phyloP scores from a whole-genome alignment of 2,329 filamentous ascomycete species.

The Cladosporium sp. region DNA sequence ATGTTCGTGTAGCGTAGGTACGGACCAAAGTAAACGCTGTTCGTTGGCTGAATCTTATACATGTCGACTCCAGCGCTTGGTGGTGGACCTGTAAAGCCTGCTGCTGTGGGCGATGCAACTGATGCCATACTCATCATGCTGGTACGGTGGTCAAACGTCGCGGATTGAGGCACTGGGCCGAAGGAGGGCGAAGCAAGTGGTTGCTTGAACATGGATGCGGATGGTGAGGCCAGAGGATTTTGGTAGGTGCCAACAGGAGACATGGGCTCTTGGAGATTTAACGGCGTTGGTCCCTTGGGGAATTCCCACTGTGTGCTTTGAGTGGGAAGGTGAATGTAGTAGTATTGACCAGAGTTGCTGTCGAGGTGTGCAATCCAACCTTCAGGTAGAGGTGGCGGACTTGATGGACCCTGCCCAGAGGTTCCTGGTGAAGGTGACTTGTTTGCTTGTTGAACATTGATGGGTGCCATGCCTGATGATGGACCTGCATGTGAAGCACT shows the following conservation, averaged over 20 bases:
- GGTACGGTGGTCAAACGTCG: constrained; percentile 70
- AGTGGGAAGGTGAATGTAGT: constrained; percentile 94
- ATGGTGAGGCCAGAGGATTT: constrained; percentile 49
- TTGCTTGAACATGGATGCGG: constrained; percentile 58
- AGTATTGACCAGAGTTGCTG: constrained; percentile 94
- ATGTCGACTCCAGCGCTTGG: constrained; percentile 86
- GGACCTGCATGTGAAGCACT: constrained; percentile 35
- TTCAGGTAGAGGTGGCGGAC: constrained; percentile 90
- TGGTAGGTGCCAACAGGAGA: constrained; percentile 69
- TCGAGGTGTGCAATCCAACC: constrained; percentile 98
- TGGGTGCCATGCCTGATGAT: constrained; percentile 41
- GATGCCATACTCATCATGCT: constrained; percentile 81
- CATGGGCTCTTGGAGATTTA: constrained; percentile 81
- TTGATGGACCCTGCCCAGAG: constrained; percentile 64
- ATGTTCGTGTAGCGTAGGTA: constrained; percentile 97
- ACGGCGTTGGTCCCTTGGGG: constrained; percentile 88
- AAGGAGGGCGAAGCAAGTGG: constrained; percentile 79
- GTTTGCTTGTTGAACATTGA: constrained; percentile 44
- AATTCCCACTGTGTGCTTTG: constrained; percentile 99
- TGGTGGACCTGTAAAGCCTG: constrained; percentile 88
- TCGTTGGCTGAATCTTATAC: constrained; percentile 91
- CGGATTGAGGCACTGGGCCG: constrained; percentile 68
- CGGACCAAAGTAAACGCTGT: constrained; percentile 96
- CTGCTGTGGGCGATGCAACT: constrained; percentile 71
- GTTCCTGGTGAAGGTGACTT: constrained; percentile 40